Conservation (phyloP, 1,284 basidiomycete species). For the Trichosporon coremiiforme region DNA sequence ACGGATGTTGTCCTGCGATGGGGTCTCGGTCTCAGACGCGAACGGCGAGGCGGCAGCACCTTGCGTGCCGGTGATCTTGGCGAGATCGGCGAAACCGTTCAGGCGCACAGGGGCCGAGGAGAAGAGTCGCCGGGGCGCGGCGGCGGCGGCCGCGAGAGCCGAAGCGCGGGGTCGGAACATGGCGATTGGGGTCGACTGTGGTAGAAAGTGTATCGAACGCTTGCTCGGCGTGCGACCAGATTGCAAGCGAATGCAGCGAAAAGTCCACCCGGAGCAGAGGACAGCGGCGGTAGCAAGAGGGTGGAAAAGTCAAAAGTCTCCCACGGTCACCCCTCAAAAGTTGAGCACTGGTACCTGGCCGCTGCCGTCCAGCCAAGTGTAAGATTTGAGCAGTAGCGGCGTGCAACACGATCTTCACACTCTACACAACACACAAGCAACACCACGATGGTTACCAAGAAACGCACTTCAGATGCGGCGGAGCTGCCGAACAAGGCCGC, state of each 20-base stretch:
- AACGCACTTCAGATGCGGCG: conserved; percentile 52
- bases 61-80: conserved; percentile 20
- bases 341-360: conserved; percentile 12
- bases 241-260: not conserved
- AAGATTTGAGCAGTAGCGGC: not conserved
- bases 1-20: conserved; percentile 19
- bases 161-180: conserved; percentile 20
- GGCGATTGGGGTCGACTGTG: conserved; percentile 18
- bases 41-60: not conserved
- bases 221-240: not conserved
- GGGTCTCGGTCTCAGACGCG: conserved; percentile 10
- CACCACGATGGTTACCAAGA: conserved; percentile 32
- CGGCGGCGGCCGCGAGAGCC: conserved; percentile 10
- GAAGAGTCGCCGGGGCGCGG: conserved; percentile 23
- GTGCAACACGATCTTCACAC: not conserved
- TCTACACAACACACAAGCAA: not conserved
- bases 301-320: conserved; percentile 29
- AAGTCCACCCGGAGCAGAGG: not conserved
- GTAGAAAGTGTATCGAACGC: conserved; percentile 12
- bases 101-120: conserved; percentile 9
- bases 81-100: conserved; percentile 30
- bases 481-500: conserved; percentile 45
- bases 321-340: conserved; percentile 38
- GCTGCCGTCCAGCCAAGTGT: not conserved
- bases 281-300: not conserved